Evolutionary conservation across 2,329 filamentous ascomycete species (phyloP).

Genomic region (Trichophaea hybrida): DNA sequence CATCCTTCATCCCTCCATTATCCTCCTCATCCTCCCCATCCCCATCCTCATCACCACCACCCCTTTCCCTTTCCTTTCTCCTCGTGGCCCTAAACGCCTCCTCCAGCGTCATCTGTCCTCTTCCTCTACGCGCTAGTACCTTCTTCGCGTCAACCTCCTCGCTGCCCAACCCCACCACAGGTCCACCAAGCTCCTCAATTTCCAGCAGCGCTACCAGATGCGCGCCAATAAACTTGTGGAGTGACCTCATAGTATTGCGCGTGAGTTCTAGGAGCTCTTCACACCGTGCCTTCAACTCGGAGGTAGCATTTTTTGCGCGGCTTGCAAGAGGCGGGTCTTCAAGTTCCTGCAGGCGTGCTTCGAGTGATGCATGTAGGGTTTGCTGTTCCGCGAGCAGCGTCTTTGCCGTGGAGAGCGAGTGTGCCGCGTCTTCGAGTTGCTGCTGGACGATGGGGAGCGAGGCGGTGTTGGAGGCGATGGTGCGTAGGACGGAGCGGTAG

Average conservation of each 20-base stretch:
- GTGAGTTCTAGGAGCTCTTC: constrained; percentile 47
- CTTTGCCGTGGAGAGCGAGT: constrained; percentile 29
- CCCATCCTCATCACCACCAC: constrained; percentile 36
- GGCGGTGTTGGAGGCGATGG: constrained; percentile 3
- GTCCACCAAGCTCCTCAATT: constrained; percentile 69
- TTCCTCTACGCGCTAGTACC: constrained; percentile 28
- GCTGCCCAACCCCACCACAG: constrained; percentile 61
- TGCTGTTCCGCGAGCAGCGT: constrained; percentile 36
- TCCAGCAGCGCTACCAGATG: constrained; percentile 62
- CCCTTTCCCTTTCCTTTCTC: not conserved
- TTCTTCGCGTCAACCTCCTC: constrained; percentile 43
- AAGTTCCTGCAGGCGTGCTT: constrained; percentile 46
- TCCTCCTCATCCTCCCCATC: constrained; percentile 1
- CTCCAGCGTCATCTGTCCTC: constrained; percentile 32
- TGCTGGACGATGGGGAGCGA: constrained; percentile 1
- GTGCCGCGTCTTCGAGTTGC: not conserved
- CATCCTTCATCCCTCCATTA: constrained; percentile 33
- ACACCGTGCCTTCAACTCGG: constrained; percentile 45
- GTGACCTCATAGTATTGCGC: constrained; percentile 44
- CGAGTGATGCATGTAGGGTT: constrained; percentile 36
- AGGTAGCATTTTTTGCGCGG: constrained; percentile 47
- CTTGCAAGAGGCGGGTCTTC: constrained; percentile 44
- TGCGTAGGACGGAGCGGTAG: constrained; percentile 5
- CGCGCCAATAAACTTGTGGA: constrained; percentile 57
- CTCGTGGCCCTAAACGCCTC: constrained; percentile 28